Conservation (phyloP, 495 filamentous ascomycete genomes). For the Jackrogersella minutella region DNA sequence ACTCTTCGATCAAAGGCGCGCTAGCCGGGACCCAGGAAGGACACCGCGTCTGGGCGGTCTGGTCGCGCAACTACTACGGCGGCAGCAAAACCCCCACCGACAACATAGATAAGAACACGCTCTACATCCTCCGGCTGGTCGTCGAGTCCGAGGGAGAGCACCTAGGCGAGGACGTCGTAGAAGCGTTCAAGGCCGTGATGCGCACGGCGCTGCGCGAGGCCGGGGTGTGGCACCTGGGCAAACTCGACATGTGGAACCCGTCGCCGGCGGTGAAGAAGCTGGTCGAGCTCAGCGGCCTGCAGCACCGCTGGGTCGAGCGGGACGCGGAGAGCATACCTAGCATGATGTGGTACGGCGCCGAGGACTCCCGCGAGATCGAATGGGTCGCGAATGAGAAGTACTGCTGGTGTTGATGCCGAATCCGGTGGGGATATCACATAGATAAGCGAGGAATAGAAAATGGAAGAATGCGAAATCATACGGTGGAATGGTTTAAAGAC, state of each 20-base stretch:
- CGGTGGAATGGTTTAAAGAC: background rate
- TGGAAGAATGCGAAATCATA: background rate
- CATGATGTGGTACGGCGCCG: slow-evolving; percentile 62
- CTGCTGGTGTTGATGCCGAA: slow-evolving; percentile 75
- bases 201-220: slow-evolving; percentile 53
- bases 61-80: slow-evolving; percentile 76
- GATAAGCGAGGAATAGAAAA: background rate
- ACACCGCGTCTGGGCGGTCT: slow-evolving; percentile 75
- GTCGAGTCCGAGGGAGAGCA: slow-evolving; percentile 62
- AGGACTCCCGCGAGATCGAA: slow-evolving; percentile 64
- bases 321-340: slow-evolving; percentile 61
- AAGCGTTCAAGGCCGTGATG: slow-evolving; percentile 65
- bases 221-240: slow-evolving; percentile 50
- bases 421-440: background rate
- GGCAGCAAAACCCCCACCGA: slow-evolving; percentile 42
- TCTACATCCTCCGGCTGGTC: slow-evolving; percentile 82
- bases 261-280: slow-evolving; percentile 42
- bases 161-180: slow-evolving; percentile 62
- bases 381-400: slow-evolving; percentile 95
- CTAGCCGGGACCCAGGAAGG: slow-evolving; percentile 24
- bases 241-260: slow-evolving; percentile 64
- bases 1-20: slow-evolving; percentile 24
- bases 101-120: slow-evolving; percentile 64
- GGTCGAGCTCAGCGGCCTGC: slow-evolving; percentile 52
- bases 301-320: slow-evolving; percentile 53